phyloP scores from a whole-genome alignment of 768 basidiomycete genomes.

The Lentinula raphanica region DNA sequence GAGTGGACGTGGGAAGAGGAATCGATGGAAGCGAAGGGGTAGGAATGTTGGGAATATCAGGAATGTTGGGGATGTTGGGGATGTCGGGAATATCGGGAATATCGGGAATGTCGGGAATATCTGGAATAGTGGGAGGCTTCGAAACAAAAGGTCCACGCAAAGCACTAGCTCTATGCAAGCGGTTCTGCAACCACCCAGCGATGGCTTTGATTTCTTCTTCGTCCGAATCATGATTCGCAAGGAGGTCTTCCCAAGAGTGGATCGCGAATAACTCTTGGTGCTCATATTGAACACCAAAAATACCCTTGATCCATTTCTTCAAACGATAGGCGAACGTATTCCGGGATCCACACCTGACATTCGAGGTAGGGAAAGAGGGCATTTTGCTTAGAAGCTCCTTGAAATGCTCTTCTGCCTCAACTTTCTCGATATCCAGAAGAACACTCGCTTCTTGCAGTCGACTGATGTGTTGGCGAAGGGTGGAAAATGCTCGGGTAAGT shows the following conservation, averaged over 20 bases:
- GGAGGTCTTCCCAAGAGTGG: slow-evolving; percentile 30
- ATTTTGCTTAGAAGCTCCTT: slow-evolving; percentile 38
- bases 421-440: slow-evolving; percentile 56
- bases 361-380: slow-evolving; percentile 20
- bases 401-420: slow-evolving; percentile 47
- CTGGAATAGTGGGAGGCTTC: not conserved
- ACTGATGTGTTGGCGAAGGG: slow-evolving; percentile 41
- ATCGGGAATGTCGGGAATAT: not conserved
- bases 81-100: not conserved
- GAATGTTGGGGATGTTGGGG: not conserved
- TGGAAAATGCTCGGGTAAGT: slow-evolving; percentile 30
- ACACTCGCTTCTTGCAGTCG: slow-evolving; percentile 45
- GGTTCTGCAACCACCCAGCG: not conserved
- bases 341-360: slow-evolving; percentile 11
- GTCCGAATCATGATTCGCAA: slow-evolving; percentile 16
- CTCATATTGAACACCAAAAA: slow-evolving; percentile 30
- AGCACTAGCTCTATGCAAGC: not conserved
- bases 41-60: slow-evolving; percentile 4
- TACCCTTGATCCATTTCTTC: slow-evolving; percentile 30
- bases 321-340: slow-evolving; percentile 18
- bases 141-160: not conserved
- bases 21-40: slow-evolving; percentile 4
- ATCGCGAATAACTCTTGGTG: slow-evolving; percentile 11
- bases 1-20: slow-evolving; percentile 10
- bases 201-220: slow-evolving; percentile 9